phyloP scores from a whole-genome alignment of 2,329 filamentous ascomycete genomes.

The Lecanicillium sp. region DNA sequence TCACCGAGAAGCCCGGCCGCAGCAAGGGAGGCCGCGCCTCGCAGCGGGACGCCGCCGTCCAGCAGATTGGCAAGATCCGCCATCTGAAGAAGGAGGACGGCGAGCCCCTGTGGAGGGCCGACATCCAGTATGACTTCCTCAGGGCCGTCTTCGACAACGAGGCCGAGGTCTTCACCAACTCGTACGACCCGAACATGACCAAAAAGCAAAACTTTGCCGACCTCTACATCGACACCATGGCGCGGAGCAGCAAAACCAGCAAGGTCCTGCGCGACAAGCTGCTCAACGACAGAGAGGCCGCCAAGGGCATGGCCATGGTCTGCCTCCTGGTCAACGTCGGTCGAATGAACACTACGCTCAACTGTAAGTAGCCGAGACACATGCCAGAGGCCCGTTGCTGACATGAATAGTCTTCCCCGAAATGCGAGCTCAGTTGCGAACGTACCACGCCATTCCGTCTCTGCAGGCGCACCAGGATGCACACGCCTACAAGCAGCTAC shows the following conservation, averaged over 20 bases:
- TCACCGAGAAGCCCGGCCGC: slow-evolving; percentile 33
- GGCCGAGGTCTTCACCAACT: slow-evolving; percentile 76
- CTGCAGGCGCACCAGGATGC: slow-evolving; percentile 92
- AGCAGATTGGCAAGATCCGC: slow-evolving; percentile 61
- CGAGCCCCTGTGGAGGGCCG: slow-evolving; percentile 77
- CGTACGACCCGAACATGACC: slow-evolving; percentile 59
- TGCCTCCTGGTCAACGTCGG: slow-evolving; percentile 95
- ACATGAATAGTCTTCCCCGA: slow-evolving; percentile 81
- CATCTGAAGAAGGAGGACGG: slow-evolving; percentile 87
- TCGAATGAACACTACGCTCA: slow-evolving; percentile 97
- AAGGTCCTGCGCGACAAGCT: slow-evolving; percentile 97
- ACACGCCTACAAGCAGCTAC: slow-evolving; percentile 94
- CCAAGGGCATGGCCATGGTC: slow-evolving; percentile 99
- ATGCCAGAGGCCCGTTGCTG: slow-evolving; percentile 14
- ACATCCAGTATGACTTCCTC: slow-evolving; percentile 86
- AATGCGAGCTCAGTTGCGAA: slow-evolving; percentile 95
- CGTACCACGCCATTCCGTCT: slow-evolving; percentile 95
- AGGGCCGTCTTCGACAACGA: slow-evolving; percentile 73
- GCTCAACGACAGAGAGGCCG: slow-evolving; percentile 81
- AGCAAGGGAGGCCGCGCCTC: slow-evolving; percentile 28
- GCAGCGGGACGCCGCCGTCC: slow-evolving; percentile 30
- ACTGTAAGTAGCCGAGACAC: slow-evolving; percentile 57
- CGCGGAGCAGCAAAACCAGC: slow-evolving; percentile 96
- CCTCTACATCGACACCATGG: slow-evolving; percentile 98
- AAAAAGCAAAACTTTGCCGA: slow-evolving; percentile 81